A percentile compares a stretch with the other conserved stretches of the same genome.
Conservation (phyloP, 2,329 filamentous ascomycete genomes). For the Calonectria crousiana region DNA sequence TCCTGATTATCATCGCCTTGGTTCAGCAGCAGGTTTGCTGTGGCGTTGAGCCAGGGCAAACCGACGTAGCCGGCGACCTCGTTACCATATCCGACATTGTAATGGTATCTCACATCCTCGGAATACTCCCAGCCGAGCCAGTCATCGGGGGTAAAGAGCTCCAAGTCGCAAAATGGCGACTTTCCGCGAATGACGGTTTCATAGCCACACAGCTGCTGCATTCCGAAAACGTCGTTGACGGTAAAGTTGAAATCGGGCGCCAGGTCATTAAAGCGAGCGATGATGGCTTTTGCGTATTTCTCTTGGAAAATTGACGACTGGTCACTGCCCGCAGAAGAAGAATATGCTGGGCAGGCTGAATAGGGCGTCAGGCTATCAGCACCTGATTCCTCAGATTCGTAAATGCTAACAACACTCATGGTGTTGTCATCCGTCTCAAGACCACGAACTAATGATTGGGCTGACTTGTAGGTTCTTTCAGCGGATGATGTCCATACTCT, state of each 20-base stretch:
- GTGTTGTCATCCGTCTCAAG: constrained; percentile 64
- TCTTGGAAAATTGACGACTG: constrained; percentile 64
- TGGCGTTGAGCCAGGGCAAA: constrained; percentile 75
- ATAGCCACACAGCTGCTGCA: constrained; percentile 76
- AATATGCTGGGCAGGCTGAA: constrained; percentile 73
- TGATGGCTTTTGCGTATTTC: constrained; percentile 70
- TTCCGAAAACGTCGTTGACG: constrained; percentile 70
- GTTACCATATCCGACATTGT: constrained; percentile 75
- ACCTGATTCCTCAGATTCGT: constrained; percentile 68
- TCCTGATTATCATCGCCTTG: constrained; percentile 60
- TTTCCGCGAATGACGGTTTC: constrained; percentile 73
- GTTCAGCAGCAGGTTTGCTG: constrained; percentile 61
- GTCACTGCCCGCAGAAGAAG: constrained; percentile 66
- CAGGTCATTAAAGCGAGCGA: constrained; percentile 65
- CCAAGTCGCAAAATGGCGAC: constrained; percentile 71
- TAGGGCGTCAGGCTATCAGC: constrained; percentile 74
- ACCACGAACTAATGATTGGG: constrained; percentile 68
- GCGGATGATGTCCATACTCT: constrained; percentile 74
- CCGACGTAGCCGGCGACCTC: constrained; percentile 68
- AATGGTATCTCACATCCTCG: constrained; percentile 73
- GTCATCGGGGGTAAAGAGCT: constrained; percentile 70
- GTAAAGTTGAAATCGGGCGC: constrained; percentile 74
- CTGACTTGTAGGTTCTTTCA: constrained; percentile 70
- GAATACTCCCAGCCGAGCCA: constrained; percentile 77
- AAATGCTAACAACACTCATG: constrained; percentile 67